Evolutionary conservation across 352 stramenopile species (phyloP).

Genomic region (Pythium vanterpoolii): DNA sequence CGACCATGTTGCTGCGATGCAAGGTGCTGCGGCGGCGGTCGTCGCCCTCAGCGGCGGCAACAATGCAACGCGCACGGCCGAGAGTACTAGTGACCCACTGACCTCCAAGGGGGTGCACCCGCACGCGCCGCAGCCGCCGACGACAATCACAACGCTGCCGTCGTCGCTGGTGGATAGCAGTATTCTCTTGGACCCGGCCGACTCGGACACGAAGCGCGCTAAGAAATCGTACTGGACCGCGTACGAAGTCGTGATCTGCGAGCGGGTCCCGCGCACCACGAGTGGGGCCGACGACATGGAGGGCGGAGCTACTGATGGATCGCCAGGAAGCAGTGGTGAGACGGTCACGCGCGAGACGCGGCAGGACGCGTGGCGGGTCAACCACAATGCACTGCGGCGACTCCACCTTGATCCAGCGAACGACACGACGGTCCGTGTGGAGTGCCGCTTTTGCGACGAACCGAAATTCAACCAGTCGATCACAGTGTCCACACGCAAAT

Average conservation of each 20-base stretch:
- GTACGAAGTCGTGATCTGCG: constrained; percentile 26
- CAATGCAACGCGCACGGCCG: neutral
- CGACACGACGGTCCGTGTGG: constrained; percentile 22
- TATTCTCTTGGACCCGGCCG: constrained; percentile 16
- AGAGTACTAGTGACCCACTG: too few species aligned
- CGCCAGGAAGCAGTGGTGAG: neutral
- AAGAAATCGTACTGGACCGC: constrained; percentile 32
- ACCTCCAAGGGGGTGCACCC: too few species aligned
- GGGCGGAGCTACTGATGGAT: too few species aligned
- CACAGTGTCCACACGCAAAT: constrained; percentile 29
- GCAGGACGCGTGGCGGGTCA: constrained; percentile 26
- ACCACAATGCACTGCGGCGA: constrained; percentile 25
- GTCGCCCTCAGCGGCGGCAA: constrained; percentile 19
- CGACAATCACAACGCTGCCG: neutral
- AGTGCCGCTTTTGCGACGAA: constrained; percentile 21
- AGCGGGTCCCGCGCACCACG: constrained; percentile 7
- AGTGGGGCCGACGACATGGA: neutral
- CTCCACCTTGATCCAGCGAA: constrained; percentile 18
- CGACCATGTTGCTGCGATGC: constrained; percentile 18
- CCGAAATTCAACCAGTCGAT: constrained; percentile 29
- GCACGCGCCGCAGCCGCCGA: neutral
- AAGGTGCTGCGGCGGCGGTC: constrained; percentile 20
- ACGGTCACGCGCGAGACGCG: constrained; percentile 19
- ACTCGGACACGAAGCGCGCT: constrained; percentile 28
- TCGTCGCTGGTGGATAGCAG: constrained; percentile 18